Conservation (phyloP, 257 asterid genomes). For the Gentiana straminea region DNA sequence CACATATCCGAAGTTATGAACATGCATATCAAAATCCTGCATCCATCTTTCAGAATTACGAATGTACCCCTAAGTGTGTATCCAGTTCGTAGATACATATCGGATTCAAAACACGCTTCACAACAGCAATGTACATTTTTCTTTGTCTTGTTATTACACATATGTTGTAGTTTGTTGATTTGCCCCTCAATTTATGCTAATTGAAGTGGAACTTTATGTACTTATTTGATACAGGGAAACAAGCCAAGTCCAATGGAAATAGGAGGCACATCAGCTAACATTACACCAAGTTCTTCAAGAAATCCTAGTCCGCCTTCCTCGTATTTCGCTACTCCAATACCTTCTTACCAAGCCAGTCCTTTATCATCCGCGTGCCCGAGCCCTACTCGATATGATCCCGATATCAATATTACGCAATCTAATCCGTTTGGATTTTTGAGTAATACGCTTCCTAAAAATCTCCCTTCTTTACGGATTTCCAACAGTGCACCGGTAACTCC, state of each 20-base stretch:
- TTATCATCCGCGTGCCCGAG: slow-evolving; percentile 94
- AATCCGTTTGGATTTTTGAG: slow-evolving; percentile 75
- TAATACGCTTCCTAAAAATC: slow-evolving; percentile 46
- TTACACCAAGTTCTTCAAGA: slow-evolving; percentile 83
- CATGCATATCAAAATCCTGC: no score
- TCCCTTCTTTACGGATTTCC: slow-evolving; percentile 88
- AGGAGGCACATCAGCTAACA: slow-evolving; percentile 75
- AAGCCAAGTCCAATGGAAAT: slow-evolving; percentile 75
- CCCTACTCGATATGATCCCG: slow-evolving; percentile 46
- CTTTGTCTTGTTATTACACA: no score
- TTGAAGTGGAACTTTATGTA: slow-evolving; percentile 2
- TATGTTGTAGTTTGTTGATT: no score
- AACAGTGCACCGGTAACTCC: slow-evolving; percentile 96
- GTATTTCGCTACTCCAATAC: slow-evolving; percentile 81
- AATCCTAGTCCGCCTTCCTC: slow-evolving; percentile 98
- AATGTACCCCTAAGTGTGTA: no score
- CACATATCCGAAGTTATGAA: no score
- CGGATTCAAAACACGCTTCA: no score
- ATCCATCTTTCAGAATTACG: no score
- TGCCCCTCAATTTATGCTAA: background rate
- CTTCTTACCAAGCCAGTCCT: slow-evolving; percentile 92
- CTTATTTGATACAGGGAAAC: slow-evolving; percentile 54
- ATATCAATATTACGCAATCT: slow-evolving; percentile 14
- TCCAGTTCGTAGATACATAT: no score
- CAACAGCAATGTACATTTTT: no score